Base-by-base conservation (phyloP, 768 basidiomycete genomes). In the Mrakia frigida region DNA sequence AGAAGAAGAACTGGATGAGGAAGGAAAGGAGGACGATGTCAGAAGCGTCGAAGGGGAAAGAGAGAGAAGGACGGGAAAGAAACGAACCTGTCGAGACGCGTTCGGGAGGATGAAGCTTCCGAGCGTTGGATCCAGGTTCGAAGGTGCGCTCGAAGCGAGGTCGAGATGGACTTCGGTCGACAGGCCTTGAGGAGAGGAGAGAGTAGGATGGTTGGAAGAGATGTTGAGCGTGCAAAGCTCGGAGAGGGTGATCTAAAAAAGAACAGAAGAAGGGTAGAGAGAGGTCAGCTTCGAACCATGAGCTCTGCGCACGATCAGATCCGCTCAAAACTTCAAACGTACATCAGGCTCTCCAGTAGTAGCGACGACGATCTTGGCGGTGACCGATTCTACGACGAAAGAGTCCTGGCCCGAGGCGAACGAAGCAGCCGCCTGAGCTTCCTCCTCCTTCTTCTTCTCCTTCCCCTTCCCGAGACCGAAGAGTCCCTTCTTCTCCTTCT, bases 281-380 rank as follows among this genome's bases (percentile, higher is more conserved):
- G 28, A 65, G 60, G 13, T 28, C 60, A 61, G 63, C 33, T 43
- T 28, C 25, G 52, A 23, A 5, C 7, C 52, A 18, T 9, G 7
- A 46, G 18, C 28, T 63, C 61, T 31, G 61, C 61, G 11, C n/a
- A 31, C 14, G 18, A 6, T 31, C 56, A n/a, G 31, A 31, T 14
- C 3, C 63, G 37, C 39, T 5, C 9, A 18, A 63, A 28, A 33
- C 9, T 63, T 6, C 13, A n/a, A 37, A 53, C 71, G 35, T 31
- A 72, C 71, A 35, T 72, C 71, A 14, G 43, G 71, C 28, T 72
- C 71, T 72, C 71, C 71, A 14, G 71, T 72, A 6, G 71, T 72
- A 3, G 23, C 35, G 71, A 72, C 33, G 71, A 72, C 71, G 25
- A 72, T 21, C 31, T 59, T 60, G 43, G 28, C 53, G 52, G 53